Evolutionary conservation across 2,329 filamentous ascomycete genomes (phyloP), one percentile per base, ranked within the genome.

Genomic region (Epichloe coenophiala): DNA sequence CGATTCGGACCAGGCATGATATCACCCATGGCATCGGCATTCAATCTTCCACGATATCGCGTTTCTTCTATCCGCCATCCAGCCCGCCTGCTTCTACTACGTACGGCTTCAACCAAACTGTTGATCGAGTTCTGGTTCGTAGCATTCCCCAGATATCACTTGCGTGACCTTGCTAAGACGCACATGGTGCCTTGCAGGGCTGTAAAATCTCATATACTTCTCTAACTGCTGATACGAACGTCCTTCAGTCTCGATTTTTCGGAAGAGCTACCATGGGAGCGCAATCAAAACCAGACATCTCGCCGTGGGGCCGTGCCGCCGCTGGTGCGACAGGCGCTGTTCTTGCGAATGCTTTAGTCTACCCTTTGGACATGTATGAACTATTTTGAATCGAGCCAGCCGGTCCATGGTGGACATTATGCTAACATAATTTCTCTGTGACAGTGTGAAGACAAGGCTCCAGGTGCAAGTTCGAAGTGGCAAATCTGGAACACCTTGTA

Each of bases 241-340:
- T 12, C 2, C 17, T 41, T 12, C 7, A 9, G 5, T 2, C 6
- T 35, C 38, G 1, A 33, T 9, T 13, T 15, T 37, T n/a, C 23
- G 4, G 11, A 27, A 43, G 13, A n/a, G 27, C 21, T 31, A 31
- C 45, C 53, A 79, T 80, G 77, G 68, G 70, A 52, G 73, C 64
- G 49, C 76, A 76, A 60, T 80, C 77, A 39, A 91, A 89, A 67
- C 75, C 81, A 56, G 73, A 74, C 57, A 79, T 97, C 53, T 89
- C 93, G 41, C 87, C 93, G 50, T 97, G 91, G 91, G 91, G 90
- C 50, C 84, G 84, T 63, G 93, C 93, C 50, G 81, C 95, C 57
- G 91, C 93, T 55, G 93, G 93, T 61, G 88, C 93, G 48, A 87
- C 88, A 19, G 93, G 93, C 54, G 93, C 93, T 45, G 88, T 97